Base-by-base conservation (phyloP, 768 basidiomycete species). In the Lactarius pseudohatsudake region DNA sequence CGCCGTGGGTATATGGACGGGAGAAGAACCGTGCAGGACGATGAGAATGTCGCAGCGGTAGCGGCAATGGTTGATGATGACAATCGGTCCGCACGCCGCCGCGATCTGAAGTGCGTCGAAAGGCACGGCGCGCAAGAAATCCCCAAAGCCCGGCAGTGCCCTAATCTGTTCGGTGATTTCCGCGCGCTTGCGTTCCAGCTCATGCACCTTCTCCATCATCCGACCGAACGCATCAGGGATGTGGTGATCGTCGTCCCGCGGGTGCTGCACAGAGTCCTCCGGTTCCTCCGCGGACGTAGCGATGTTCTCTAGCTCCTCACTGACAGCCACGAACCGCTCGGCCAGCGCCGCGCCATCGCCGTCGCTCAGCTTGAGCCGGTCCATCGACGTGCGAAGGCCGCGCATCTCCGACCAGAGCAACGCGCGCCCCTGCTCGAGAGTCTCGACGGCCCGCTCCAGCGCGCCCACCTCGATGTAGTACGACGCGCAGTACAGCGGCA, bases 381-480 rank as follows among this genome's bases (percentile, higher is more conserved):
- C 69, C 15, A 70, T 43, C 40, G 63, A 61, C 5, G 38, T 50
- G 30, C 69, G 69, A 26, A 70, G 53, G 9, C 61, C 60, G 10
- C 62, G 68, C 57, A 70, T 59, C 53, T 70, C 62, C 36, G 60
- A 59, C 68, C 69, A 70, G n/a, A 70, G 62, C 16, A 70, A 41
- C 1, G 50, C 40, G 3, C 69, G 68, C 2, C 69, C 69, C 32
- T 22, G 53, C 45, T 70, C 69, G 16, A 70, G 55, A 20, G 15
- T 47, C 54, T 69, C 69, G 2, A 69, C 32, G 0, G 66, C 68
- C 32, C 9, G 20, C 20, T 57, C 54, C 40, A 61, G 41, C 1
- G 32, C 36, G 1, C 64, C 64, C 32, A 36, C 20, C 59, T 56
- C 64, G 59, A 65, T 60, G 9, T 65, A 32, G 54, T 56, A 65